Base-by-base conservation (phyloP, 768 basidiomycete genomes). In the Tylopilus rubrobrunneus region DNA sequence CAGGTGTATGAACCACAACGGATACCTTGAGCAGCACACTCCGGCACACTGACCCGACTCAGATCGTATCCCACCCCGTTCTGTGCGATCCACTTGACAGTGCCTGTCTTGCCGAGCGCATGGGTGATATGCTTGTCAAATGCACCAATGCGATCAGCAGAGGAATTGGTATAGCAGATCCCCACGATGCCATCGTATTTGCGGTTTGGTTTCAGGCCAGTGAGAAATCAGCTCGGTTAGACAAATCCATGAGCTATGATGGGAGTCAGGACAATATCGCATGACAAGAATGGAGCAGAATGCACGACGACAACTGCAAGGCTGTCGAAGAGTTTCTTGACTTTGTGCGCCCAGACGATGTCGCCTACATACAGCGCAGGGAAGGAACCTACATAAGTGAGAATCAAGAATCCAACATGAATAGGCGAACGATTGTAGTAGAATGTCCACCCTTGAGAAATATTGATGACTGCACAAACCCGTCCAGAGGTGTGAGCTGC, bases 21-120 rank as follows among this genome's bases (percentile, higher is more conserved):
- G n/a, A n/a, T n/a, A n/a, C n/a, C n/a, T 69, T 78, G 79, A 10
- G 77, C 80, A 64, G 82, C 88, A 68, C 86, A 87, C 5, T 86
- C 86, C 7, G 72, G 68, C 15, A 93, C 82, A 63, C 94, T 87
- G 58, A 96, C n/a, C n/a, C n/a, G n/a, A n/a, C n/a, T 86, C 56
- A 86, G 84, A 67, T 97, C 92, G 67, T 97, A 97, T 0, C 94
- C 92, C 0, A 94, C 92, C 11, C 93, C 94, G 53, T 94, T 94
- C 68, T 93, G 92, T 1, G 86, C 89, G 65, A 96, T 91, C 86
- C 88, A 93, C 63, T 85, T 85, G 57, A 95, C 78, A 19, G 75
- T 77, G 1, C 76, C 57, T 6, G 46, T 65, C 40, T 51, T 56
- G 1, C 90, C 85, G 10, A 97, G 75, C 0, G 78, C 81, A 46